Conservation (phyloP, 2,329 filamentous ascomycete genomes). For the Dryadomyces sulphureus region DNA sequence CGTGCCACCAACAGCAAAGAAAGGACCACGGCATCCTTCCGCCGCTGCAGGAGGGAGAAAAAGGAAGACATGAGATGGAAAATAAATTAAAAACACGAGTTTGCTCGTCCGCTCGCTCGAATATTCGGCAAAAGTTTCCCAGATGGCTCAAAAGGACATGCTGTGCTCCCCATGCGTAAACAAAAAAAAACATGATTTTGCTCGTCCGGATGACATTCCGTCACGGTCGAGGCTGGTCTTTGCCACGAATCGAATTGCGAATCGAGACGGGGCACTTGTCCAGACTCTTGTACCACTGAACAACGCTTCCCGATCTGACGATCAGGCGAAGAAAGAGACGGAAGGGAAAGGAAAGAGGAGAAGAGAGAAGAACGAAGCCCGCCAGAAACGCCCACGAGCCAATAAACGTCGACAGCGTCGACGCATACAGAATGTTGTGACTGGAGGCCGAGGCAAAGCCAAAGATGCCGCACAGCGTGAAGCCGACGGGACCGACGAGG, state of each 20-base stretch:
- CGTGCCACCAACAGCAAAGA: too few species aligned
- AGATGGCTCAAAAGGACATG: not conserved
- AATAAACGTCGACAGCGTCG: conserved; percentile 32
- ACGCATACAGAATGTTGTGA: conserved; percentile 27
- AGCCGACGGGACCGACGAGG: conserved; percentile 46
- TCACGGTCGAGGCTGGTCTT: not conserved
- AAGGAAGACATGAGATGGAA: too few species aligned
- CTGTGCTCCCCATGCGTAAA: not conserved
- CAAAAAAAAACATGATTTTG: not conserved
- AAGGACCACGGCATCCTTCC: too few species aligned
- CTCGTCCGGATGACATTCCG: not conserved
- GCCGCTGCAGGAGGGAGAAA: too few species aligned
- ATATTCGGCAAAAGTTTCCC: not conserved
- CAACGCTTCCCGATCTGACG: conserved; percentile 15
- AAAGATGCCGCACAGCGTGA: conserved; percentile 44
- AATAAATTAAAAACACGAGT: too few species aligned
- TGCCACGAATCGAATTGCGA: not conserved
- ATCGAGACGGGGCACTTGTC: conserved; percentile 18
- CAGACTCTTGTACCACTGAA: conserved; percentile 19
- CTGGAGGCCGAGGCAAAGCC: conserved; percentile 29
- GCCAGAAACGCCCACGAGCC: conserved; percentile 34
- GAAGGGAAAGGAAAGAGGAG: not conserved
- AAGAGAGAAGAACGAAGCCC: conserved; percentile 4
- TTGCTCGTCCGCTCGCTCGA: too few species aligned
- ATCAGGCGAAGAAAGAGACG: not conserved